A percentile compares a stretch with the other conserved stretches of the same genome.
Conservation (phyloP, 2,329 filamentous ascomycete genomes). For the Endoconidiophora laricicola region DNA sequence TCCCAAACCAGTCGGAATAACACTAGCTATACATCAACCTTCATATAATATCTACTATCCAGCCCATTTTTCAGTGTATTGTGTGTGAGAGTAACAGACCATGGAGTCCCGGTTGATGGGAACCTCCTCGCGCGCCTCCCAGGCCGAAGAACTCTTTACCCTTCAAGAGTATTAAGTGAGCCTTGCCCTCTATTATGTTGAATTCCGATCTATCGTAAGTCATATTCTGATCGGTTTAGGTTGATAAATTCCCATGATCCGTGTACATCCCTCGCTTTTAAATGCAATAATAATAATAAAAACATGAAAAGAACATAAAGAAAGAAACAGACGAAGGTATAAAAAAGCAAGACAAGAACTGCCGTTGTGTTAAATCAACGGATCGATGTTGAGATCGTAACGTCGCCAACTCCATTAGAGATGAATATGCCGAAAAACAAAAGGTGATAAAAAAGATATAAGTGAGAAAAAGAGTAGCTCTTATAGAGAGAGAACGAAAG, state of each 20-base stretch:
- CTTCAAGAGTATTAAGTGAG: slow-evolving; percentile 7
- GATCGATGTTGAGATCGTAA: slow-evolving; percentile 41
- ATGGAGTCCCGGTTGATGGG: slow-evolving; percentile 15
- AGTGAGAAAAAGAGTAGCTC: slow-evolving; percentile 4
- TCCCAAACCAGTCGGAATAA: background rate
- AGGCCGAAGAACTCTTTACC: slow-evolving; percentile 5
- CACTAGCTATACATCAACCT: background rate
- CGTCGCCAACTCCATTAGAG: slow-evolving; percentile 15
- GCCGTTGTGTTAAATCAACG: slow-evolving; percentile 12
- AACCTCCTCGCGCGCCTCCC: slow-evolving; percentile 14
- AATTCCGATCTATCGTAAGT: slow-evolving; percentile 13
- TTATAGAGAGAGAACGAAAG: slow-evolving; percentile 4
- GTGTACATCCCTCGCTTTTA: slow-evolving; percentile 12
- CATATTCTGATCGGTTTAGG: slow-evolving; percentile 8
- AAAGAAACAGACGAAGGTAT: slow-evolving; percentile 11
- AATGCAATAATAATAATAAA: slow-evolving; percentile 12
- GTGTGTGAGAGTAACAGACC: slow-evolving; percentile 13
- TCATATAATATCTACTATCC: background rate
- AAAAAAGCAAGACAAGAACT: slow-evolving; percentile 13
- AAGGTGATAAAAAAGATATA: slow-evolving; percentile 16
- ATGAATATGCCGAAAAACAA: slow-evolving; percentile 16
- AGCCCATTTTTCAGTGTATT: background rate
- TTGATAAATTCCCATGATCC: slow-evolving; percentile 14
- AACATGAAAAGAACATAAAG: slow-evolving; percentile 10
- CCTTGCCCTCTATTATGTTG: slow-evolving; percentile 15